Evolutionary conservation across 2,329 filamentous ascomycete genomes (phyloP).

Genomic region (Xylogone sp.): DNA sequence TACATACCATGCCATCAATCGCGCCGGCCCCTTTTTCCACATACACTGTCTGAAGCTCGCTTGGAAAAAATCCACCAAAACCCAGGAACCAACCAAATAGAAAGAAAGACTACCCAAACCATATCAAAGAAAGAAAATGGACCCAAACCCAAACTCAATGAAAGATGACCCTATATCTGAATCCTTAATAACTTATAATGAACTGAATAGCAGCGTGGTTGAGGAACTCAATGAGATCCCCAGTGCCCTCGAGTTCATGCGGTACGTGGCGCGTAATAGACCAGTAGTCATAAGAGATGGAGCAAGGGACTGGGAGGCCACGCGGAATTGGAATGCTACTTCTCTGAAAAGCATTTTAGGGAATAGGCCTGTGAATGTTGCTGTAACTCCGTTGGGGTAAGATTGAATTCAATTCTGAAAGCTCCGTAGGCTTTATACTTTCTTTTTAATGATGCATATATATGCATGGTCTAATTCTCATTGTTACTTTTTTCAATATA

Average conservation of each 20-base stretch:
- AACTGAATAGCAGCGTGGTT: slow-evolving; percentile 60
- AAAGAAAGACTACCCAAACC: too few relatives aligned
- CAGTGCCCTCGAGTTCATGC: slow-evolving; percentile 75
- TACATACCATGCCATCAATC: too few relatives aligned
- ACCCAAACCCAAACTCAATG: not conserved
- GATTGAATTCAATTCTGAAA: too few relatives aligned
- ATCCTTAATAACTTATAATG: slow-evolving; percentile 67
- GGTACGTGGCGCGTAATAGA: slow-evolving; percentile 68
- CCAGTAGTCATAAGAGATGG: slow-evolving; percentile 69
- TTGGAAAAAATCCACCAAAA: too few relatives aligned
- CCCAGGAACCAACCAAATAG: too few relatives aligned
- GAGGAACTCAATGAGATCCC: slow-evolving; percentile 62
- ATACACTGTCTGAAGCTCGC: too few relatives aligned
- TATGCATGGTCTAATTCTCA: too few relatives aligned
- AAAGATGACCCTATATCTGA: slow-evolving; percentile 41
- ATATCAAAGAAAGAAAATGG: too few relatives aligned
- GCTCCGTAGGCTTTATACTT: too few relatives aligned
- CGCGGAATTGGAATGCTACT: slow-evolving; percentile 55
- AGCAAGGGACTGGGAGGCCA: slow-evolving; percentile 60
- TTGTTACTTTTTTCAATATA: too few relatives aligned
- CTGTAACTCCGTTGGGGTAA: slow-evolving; percentile 70
- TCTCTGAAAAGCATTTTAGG: slow-evolving; percentile 55
- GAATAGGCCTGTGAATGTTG: slow-evolving; percentile 64
- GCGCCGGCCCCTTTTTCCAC: too few relatives aligned
- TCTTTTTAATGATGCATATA: too few relatives aligned